A percentile compares a stretch with the other conserved stretches of the same genome.
Evolutionary conservation across 306 rosid species (phyloP).

Genomic region (Fragaria ananassa): DNA sequence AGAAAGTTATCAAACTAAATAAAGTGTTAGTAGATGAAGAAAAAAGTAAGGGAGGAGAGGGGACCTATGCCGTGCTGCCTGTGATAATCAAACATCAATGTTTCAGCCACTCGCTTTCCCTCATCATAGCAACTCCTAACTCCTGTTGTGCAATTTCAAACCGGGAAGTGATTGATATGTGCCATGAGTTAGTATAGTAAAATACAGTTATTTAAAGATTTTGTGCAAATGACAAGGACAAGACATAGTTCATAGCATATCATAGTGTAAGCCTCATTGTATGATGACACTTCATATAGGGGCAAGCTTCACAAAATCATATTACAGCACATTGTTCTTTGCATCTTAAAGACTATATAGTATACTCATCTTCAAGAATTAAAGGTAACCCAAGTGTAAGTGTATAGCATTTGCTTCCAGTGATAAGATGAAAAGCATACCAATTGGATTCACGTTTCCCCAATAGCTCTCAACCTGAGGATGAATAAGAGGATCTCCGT

Average conservation of each 20-base stretch:
- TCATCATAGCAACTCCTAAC: slow-evolving; percentile 98
- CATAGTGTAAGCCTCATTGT: not conserved
- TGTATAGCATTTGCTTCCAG: not conserved
- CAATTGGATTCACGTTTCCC: slow-evolving; percentile 98
- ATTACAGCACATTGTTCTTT: not conserved
- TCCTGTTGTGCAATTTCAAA: slow-evolving; percentile 40
- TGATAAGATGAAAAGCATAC: slow-evolving; percentile 38
- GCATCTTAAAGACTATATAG: slow-evolving; percentile 12
- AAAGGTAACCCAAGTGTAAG: not conserved
- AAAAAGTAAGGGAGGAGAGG: not conserved
- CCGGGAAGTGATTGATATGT: not conserved
- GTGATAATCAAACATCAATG: slow-evolving; percentile 96
- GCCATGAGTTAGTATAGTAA: not conserved
- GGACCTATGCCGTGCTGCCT: slow-evolving; percentile 94
- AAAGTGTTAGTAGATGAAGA: not conserved
- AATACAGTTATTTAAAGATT: too few species aligned
- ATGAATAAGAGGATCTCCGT: slow-evolving; percentile 95
- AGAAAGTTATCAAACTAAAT: not conserved
- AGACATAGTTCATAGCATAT: not conserved
- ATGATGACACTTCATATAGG: not conserved
- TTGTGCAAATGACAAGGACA: not conserved
- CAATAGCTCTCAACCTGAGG: slow-evolving; percentile 93
- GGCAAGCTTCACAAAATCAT: not conserved
- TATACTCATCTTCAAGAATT: not conserved
- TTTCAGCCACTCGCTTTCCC: slow-evolving; percentile 98